phyloP scores from a whole-genome alignment of 768 basidiomycete species.

The Amanita fuliginea region DNA sequence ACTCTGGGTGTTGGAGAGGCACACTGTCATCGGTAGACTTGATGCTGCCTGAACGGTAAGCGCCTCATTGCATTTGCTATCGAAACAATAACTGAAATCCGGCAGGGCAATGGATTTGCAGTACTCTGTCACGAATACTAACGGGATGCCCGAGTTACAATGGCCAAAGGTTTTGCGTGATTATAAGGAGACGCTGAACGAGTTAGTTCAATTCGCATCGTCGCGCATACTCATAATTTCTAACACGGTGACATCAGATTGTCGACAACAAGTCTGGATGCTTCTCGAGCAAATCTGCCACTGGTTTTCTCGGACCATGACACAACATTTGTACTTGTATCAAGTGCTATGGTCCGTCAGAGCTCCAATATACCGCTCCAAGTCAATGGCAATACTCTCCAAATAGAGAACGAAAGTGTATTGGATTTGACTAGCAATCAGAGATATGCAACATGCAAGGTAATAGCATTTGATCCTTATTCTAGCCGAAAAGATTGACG shows the following conservation, averaged over 20 bases:
- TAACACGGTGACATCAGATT: not conserved
- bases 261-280: constrained; percentile 1
- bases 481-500: not conserved
- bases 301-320: not conserved
- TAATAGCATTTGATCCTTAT: not conserved
- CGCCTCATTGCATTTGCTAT: not conserved
- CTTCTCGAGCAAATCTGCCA: constrained; percentile 1
- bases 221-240: not conserved
- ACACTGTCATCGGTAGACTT: constrained; percentile 8
- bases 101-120: constrained; percentile 2
- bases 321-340: not conserved
- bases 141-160: not conserved
- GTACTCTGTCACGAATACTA: not conserved
- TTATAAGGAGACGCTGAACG: not conserved
- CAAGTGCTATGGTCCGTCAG: constrained; percentile 4
- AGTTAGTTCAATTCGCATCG: not conserved
- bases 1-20: constrained; percentile 4
- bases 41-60: constrained; percentile 14
- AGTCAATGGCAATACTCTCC: not conserved
- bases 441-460: constrained; percentile 9
- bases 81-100: not conserved
- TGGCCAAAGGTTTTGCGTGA: constrained; percentile 8
- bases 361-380: not conserved
- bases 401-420: constrained; percentile 8
- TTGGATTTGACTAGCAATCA: constrained; percentile 6